Conservation (phyloP, 2,329 filamentous ascomycete genomes). For the Microsporum canis region DNA sequence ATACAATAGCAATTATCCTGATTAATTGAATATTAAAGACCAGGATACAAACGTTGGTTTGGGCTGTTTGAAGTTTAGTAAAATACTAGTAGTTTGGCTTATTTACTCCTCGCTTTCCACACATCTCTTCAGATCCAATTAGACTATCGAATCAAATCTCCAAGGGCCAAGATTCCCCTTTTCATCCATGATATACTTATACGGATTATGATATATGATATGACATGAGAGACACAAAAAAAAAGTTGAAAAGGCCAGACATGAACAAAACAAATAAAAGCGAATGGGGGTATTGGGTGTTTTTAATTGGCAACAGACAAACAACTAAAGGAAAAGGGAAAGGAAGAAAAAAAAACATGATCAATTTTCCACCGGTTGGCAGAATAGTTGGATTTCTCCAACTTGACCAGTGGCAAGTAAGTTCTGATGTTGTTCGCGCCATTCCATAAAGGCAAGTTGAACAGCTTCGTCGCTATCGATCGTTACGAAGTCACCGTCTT, state of each 20-base stretch:
- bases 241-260: background rate
- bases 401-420: conserved; percentile 55
- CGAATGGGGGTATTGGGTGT: conserved; percentile 4
- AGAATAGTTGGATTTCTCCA: conserved; percentile 83
- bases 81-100: background rate
- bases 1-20: background rate
- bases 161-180: background rate
- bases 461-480: conserved; percentile 96
- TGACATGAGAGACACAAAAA: background rate
- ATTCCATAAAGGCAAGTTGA: conserved; percentile 87
- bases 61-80: background rate
- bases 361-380: conserved; percentile 42
- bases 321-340: background rate
- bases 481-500: conserved; percentile 83
- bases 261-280: background rate
- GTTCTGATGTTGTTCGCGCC: conserved; percentile 63
- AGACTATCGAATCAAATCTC: background rate
- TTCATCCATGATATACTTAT: background rate
- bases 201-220: conserved; percentile 2
- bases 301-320: background rate
- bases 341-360: background rate
- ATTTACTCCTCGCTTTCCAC: background rate
- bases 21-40: background rate
- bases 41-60: background rate
- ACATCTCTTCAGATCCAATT: background rate